Percentiles rank a stretch among this genome's conserved stretches.
Conservation (phyloP, 75 land plant species). For the Azolla pinnata region DNA sequence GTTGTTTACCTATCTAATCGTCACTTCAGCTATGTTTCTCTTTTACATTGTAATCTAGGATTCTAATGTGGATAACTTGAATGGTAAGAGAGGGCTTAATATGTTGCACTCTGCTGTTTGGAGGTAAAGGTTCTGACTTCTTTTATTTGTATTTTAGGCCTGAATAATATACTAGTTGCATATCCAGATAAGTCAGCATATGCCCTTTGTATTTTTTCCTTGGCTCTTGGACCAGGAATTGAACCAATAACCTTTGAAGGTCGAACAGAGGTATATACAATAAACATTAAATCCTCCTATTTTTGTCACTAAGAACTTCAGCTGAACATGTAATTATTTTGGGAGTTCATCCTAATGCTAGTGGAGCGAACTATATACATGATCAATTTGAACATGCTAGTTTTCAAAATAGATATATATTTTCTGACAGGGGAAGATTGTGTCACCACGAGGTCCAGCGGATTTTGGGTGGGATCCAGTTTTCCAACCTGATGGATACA, state of each 20-base stretch:
- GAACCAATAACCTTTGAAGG: slow-evolving; percentile 86
- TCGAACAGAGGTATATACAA: slow-evolving; percentile 63
- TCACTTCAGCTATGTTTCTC: too few relatives aligned
- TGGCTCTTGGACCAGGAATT: slow-evolving; percentile 73
- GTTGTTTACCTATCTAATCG: too few relatives aligned
- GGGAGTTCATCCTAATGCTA: too few relatives aligned
- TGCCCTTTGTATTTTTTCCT: slow-evolving; percentile 84
- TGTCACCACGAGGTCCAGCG: slow-evolving; percentile 67
- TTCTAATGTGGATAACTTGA: too few relatives aligned
- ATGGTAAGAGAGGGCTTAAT: too few relatives aligned
- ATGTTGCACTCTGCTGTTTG: slow-evolving; percentile 2
- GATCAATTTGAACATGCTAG: too few relatives aligned
- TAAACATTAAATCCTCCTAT: too few relatives aligned
- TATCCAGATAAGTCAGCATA: slow-evolving; percentile 97
- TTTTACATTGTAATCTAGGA: too few relatives aligned
- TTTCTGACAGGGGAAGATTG: slow-evolving; percentile 72
- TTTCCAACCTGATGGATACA: slow-evolving; percentile 87
- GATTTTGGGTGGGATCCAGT: slow-evolving; percentile 99
- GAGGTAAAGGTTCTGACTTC: neutral
- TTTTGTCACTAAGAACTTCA: too few relatives aligned
- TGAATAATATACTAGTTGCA: slow-evolving; percentile 84
- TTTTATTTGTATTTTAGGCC: slow-evolving; percentile 34
- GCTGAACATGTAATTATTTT: too few relatives aligned
- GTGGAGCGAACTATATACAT: too few relatives aligned
- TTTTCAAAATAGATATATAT: slow-evolving; percentile 67